These are phyloP conservation scores for Microbotryum silenes-acaulis DNA, from an alignment of 1,284 basidiomycete genomes.

Conservation along the genomic window DNA sequence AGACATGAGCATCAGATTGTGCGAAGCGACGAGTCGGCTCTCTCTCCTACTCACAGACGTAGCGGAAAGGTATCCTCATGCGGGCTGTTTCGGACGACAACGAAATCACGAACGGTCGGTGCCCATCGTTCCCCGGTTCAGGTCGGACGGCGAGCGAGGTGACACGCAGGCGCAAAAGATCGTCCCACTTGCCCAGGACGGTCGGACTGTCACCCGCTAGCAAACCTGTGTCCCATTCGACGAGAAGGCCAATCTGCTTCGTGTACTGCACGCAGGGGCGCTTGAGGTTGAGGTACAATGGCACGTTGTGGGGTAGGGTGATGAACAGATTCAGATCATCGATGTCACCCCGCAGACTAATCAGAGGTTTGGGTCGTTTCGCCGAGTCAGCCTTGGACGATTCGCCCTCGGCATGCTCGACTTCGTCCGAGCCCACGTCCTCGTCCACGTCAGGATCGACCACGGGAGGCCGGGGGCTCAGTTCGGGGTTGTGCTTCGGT, in stretches of 20 bases:
- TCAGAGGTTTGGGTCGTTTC: constrained; percentile 13
- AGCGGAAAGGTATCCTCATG: constrained; percentile 71
- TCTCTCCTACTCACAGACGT: constrained; percentile 46
- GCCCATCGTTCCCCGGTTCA: constrained; percentile 35
- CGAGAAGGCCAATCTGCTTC: constrained; percentile 4
- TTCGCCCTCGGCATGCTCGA: no score
- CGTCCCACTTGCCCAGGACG: constrained; percentile 59
- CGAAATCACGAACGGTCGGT: constrained; percentile 35
- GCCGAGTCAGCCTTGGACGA: constrained; percentile 4
- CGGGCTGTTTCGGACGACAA: constrained; percentile 60
- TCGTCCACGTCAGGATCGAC: constrained; percentile 13
- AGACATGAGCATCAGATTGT: constrained; percentile 38
- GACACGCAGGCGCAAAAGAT: constrained; percentile 58
- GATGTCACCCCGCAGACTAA: constrained; percentile 35
- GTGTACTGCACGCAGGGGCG: constrained; percentile 15
- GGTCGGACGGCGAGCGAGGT: constrained; percentile 49
- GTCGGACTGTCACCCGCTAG: constrained; percentile 46
- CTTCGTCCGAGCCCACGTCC: neutral
- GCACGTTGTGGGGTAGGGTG: constrained; percentile 37
- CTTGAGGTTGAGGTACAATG: constrained; percentile 30
- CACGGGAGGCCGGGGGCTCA: neutral
- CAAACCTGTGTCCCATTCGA: constrained; percentile 34
- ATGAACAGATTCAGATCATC: constrained; percentile 37
- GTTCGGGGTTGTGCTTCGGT: constrained; percentile 17
- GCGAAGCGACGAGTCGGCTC: no score